A percentile compares a stretch with the other conserved stretches of the same genome.
Conservation (phyloP, 2,329 filamentous ascomycete genomes). For the Talaromyces rugulosus region DNA sequence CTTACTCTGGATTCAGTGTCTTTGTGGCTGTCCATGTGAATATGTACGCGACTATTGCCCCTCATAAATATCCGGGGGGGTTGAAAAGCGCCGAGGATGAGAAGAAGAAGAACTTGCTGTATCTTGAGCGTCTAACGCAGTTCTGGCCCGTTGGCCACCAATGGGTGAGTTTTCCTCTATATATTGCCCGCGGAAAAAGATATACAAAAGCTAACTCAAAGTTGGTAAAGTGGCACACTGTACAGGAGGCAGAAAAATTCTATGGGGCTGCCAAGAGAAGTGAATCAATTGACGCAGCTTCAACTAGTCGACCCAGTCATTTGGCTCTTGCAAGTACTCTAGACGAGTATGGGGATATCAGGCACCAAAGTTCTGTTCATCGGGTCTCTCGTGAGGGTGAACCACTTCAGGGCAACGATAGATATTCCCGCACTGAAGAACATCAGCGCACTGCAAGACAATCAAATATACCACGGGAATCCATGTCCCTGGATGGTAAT, state of each 20-base stretch:
- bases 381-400: neutral
- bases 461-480: neutral
- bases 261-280: constrained; percentile 29
- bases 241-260: constrained; percentile 33
- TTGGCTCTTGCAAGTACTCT: constrained; percentile 29
- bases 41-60: constrained; percentile 34
- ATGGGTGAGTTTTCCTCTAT: constrained; percentile 23
- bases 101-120: constrained; percentile 27
- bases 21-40: constrained; percentile 36
- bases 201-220: neutral
- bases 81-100: constrained; percentile 27
- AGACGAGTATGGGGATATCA: constrained; percentile 36
- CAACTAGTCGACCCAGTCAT: constrained; percentile 18
- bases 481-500: neutral
- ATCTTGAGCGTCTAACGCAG: constrained; percentile 28
- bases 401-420: neutral
- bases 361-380: constrained; percentile 20
- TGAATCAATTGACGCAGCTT: constrained; percentile 18
- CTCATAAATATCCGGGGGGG: constrained; percentile 30
- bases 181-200: neutral
- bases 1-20: constrained; percentile 34
- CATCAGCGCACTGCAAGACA: neutral
- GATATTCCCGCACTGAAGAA: neutral
- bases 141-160: constrained; percentile 32
- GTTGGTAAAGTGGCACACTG: constrained; percentile 27